Evolutionary conservation across 345 rosid species (phyloP).

Genomic region (Punica granatum): DNA sequence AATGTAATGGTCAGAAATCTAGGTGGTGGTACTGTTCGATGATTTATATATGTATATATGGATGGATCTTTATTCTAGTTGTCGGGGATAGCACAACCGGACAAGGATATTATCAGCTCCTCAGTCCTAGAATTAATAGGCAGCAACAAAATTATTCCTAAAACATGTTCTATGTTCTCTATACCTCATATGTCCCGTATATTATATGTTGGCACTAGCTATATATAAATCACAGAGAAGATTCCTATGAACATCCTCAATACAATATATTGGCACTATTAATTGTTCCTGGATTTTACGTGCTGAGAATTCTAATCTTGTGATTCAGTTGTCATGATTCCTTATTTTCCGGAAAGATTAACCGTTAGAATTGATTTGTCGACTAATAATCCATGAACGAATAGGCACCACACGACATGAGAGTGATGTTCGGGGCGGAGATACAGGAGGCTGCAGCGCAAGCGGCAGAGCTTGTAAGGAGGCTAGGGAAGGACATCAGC

Average conservation of each 20-base stretch:
- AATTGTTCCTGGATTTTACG: too few relatives aligned
- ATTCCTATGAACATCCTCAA: neutral
- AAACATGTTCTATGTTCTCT: neutral
- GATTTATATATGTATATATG: too few relatives aligned
- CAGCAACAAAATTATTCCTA: neutral
- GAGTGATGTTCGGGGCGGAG: slow-evolving; percentile 37
- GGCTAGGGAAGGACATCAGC: slow-evolving; percentile 42
- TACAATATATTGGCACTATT: too few relatives aligned
- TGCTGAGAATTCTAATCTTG: too few relatives aligned
- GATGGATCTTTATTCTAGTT: neutral
- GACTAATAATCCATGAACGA: too few relatives aligned
- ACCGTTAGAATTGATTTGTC: too few relatives aligned
- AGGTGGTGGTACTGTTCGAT: too few relatives aligned
- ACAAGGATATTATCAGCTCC: neutral
- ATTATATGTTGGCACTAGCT: neutral
- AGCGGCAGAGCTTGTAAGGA: slow-evolving; percentile 47
- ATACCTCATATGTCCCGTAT: neutral
- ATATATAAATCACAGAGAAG: neutral
- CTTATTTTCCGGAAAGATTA: too few relatives aligned
- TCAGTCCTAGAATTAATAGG: neutral
- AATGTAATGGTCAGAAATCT: neutral
- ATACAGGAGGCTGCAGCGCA: slow-evolving; percentile 40
- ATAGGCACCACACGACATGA: slow-evolving; percentile 51
- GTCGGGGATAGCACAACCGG: neutral
- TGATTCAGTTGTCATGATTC: too few relatives aligned